A percentile compares a stretch with the other conserved stretches of the same genome.
Evolutionary conservation across 768 basidiomycete species (phyloP).

Genomic region (Termitomyces sp.): DNA sequence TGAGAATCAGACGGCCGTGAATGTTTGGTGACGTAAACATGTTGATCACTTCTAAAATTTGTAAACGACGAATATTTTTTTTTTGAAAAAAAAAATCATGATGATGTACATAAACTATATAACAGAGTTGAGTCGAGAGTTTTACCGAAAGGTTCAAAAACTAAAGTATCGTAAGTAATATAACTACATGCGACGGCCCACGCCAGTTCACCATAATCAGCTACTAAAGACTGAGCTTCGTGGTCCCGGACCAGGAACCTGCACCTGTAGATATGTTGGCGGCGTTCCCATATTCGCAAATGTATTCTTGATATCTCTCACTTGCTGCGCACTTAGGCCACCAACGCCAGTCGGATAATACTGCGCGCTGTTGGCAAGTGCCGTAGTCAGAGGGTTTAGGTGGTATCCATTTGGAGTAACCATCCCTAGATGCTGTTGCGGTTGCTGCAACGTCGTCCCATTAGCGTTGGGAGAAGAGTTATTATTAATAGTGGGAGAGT

Average conservation of each 20-base stretch:
- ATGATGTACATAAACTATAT: slow-evolving; percentile 4
- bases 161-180: slow-evolving; percentile 4
- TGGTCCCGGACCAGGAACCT: slow-evolving; percentile 13
- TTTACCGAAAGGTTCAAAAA: neutral
- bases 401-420: slow-evolving; percentile 45
- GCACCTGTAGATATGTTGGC: slow-evolving; percentile 13
- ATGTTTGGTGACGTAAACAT: too few relatives aligned
- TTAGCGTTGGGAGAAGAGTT: slow-evolving; percentile 6
- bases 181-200: neutral
- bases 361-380: slow-evolving; percentile 33
- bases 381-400: slow-evolving; percentile 34
- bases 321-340: slow-evolving; percentile 51
- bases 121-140: neutral
- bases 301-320: slow-evolving; percentile 57
- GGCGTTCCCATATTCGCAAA: slow-evolving; percentile 41
- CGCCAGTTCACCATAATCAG: neutral
- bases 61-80: too few relatives aligned
- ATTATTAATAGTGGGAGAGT: neutral
- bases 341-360: slow-evolving; percentile 29
- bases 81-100: neutral
- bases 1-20: too few relatives aligned
- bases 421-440: slow-evolving; percentile 13
- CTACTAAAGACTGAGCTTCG: slow-evolving; percentile 14
- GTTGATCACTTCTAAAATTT: too few relatives aligned
- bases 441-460: slow-evolving; percentile 32